Evolutionary conservation across 352 stramenopile species (phyloP), one percentile per base, ranked within the genome.

Genomic region (Phytophthora agathidicida): DNA sequence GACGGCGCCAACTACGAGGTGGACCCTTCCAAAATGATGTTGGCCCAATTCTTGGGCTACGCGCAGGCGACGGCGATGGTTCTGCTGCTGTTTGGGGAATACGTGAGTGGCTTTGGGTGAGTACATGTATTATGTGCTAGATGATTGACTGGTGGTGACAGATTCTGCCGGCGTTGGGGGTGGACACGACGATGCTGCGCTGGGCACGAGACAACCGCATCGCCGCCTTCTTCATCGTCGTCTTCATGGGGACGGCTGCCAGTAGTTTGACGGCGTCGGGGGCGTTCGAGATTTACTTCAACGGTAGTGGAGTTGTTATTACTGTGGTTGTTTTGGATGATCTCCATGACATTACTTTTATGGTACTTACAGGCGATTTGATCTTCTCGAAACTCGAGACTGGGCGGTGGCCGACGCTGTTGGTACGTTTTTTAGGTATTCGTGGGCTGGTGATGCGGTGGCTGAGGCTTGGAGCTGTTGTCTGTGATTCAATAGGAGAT

Each of bases 211-310:
- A 91, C 57, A 94, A 94, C 65, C 80, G 80, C 45, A 77, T 93
- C 28, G 62, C 50, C 3, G 78, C 71, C 39, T 91, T 94, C 56
- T 75, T 83, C 22, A 58, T 91, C 11, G 77, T 93, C 14, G 27
- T 93, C 50, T 59, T 89, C 39, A 69, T 93, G 37, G 83, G 85
- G 5, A 77, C 75, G 0, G 28, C 85, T 9, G 85, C 85, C 3
- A 83, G 86, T 47, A 72, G 66, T 14, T 71, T 94, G 43, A 64
- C 88, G 36, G 80, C 85, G 10, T 81, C 83, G 1, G 85, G 85
- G 9, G 85, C 83, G 7, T 94, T 94, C 20, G 85, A 94, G 66
- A 80, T 94, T 24, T 91, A 82, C 54, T 91, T 88, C 35, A 93
- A 94, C 46, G 77, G 85, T 94, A 37, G 45, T 38, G 43, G n/a